Conservation (phyloP, 257 asterid genomes). For the Solanum sparsipilum region DNA sequence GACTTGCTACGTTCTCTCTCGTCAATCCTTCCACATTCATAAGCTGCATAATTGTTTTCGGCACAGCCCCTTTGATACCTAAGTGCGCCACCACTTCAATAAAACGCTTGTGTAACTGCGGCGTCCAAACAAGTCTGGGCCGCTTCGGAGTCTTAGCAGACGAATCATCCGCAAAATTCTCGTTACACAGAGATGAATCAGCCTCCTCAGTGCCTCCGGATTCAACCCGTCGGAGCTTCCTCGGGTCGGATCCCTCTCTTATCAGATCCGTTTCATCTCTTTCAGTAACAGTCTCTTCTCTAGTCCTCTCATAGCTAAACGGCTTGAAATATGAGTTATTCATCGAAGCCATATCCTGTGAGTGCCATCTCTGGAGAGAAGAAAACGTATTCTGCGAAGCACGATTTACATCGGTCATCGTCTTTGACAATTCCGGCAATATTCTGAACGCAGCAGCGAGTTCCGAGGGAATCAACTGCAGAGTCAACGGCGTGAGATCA, state of each 20-base stretch:
- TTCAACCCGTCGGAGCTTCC: slow-evolving; percentile 42
- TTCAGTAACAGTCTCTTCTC: slow-evolving; percentile 15
- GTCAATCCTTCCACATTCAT: slow-evolving; percentile 96
- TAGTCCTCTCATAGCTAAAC: slow-evolving; percentile 10
- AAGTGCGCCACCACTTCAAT: slow-evolving; percentile 82
- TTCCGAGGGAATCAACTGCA: slow-evolving; percentile 61
- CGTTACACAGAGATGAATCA: slow-evolving; percentile 26
- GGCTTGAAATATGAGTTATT: slow-evolving; percentile 28
- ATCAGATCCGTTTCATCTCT: slow-evolving; percentile 24
- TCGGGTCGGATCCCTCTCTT: slow-evolving; percentile 51
- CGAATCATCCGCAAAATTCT: slow-evolving; percentile 36
- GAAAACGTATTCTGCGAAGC: slow-evolving; percentile 64
- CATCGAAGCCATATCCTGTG: slow-evolving; percentile 10
- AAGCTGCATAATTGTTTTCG: slow-evolving; percentile 86
- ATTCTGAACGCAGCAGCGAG: slow-evolving; percentile 81
- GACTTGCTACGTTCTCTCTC: slow-evolving; percentile 87
- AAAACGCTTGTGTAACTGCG: slow-evolving; percentile 83
- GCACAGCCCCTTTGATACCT: slow-evolving; percentile 79
- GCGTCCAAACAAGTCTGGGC: slow-evolving; percentile 94
- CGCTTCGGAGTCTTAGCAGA: slow-evolving; percentile 55
- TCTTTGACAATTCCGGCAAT: slow-evolving; percentile 50
- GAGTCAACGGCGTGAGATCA: slow-evolving; percentile 68
- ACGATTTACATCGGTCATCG: slow-evolving; percentile 54
- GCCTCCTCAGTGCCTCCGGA: slow-evolving; percentile 20
- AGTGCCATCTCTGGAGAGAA: slow-evolving; percentile 30